These are phyloP conservation scores for Beauveria scarabaeidicola DNA, from an alignment of 2,329 filamentous ascomycete species.

Conservation along the genomic window DNA sequence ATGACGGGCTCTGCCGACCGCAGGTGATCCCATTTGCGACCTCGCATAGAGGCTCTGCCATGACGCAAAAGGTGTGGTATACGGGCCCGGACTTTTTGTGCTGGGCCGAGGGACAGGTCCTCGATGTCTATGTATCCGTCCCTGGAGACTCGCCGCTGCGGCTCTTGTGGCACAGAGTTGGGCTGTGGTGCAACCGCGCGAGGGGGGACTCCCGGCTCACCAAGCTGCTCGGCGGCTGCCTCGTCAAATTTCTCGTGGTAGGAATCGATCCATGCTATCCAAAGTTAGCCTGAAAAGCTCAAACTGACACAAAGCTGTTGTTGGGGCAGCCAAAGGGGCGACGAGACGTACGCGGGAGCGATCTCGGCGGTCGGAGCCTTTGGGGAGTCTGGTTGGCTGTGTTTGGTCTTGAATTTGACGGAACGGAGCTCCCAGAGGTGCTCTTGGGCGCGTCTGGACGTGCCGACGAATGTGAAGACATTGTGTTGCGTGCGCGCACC, in stretches of 20 bases:
- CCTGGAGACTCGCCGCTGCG: conserved; percentile 35
- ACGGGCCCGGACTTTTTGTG: conserved; percentile 25
- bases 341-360: conserved; percentile 21
- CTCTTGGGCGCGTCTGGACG: neutral
- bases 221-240: conserved; percentile 29
- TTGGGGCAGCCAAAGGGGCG: neutral
- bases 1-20: conserved; percentile 52
- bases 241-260: conserved; percentile 34
- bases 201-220: conserved; percentile 30
- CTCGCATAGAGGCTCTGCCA: conserved; percentile 36
- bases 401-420: conserved; percentile 12
- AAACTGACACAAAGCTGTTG: conserved; percentile 12
- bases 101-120: conserved; percentile 29
- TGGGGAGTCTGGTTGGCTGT: conserved; percentile 12
- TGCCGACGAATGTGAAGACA: neutral
- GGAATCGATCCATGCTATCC: conserved; percentile 41
- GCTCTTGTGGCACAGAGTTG: conserved; percentile 32
- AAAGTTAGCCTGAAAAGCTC: conserved; percentile 7
- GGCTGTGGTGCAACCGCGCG: conserved; percentile 32
- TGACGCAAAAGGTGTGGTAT: conserved; percentile 40
- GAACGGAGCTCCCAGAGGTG: neutral
- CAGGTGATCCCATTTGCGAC: conserved; percentile 52
- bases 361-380: conserved; percentile 20
- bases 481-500: neutral
- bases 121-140: conserved; percentile 39